Base-by-base conservation (phyloP, 2,329 filamentous ascomycete genomes). In the Trichophyton schoenleinii region DNA sequence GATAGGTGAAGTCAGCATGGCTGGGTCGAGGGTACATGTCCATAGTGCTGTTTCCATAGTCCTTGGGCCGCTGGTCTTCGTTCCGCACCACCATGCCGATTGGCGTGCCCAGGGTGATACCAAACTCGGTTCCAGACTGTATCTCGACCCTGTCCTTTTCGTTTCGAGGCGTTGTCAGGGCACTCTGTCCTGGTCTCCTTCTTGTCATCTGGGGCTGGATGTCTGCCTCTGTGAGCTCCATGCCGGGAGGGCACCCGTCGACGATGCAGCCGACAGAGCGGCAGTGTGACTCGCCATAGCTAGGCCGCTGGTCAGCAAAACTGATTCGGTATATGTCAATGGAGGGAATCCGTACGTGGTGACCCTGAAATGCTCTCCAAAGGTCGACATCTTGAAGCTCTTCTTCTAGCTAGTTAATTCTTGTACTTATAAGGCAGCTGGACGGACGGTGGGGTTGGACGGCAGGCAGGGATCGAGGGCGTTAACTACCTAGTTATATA, bases 201-300 rank as follows among this genome's bases (percentile, higher is more conserved):
- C 92, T 87, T 65, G 87, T 95, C 83, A 97, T 89, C 77, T 96
- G 91, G 57, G 91, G 91, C 77, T 99, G 92, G 72, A 97, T 95
- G 71, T 95, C 89, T 60, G 79, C 80, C 75, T 96, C 91, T 64
- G 84, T 87, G 73, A 97, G 84, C 69, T 86, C 79, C 81, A 97
- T 87, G 69, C 89, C 89, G 13, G 94, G 91, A 41, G 92, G 94
- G 71, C 85, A 88, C 68, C 91, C 91, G 73, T 97, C 92, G 75
- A 97, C 87, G 70, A 97, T 96, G 79, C 89, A 95, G 71, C 91
- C 91, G 70, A 97, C 91, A 36, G 88, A 92, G 70, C 86, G 87
- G 79, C 92, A 95, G 78, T 96, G 92, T 62, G 89, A 95, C 75
- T 91, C 88, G 73, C 88, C 88, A 78, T 89, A 89, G 71, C 84